Percentiles rank a stretch among this genome's conserved stretches.
Evolutionary conservation across 495 filamentous ascomycete species (phyloP).

Genomic region (Hyaloscypha hepaticicola): DNA sequence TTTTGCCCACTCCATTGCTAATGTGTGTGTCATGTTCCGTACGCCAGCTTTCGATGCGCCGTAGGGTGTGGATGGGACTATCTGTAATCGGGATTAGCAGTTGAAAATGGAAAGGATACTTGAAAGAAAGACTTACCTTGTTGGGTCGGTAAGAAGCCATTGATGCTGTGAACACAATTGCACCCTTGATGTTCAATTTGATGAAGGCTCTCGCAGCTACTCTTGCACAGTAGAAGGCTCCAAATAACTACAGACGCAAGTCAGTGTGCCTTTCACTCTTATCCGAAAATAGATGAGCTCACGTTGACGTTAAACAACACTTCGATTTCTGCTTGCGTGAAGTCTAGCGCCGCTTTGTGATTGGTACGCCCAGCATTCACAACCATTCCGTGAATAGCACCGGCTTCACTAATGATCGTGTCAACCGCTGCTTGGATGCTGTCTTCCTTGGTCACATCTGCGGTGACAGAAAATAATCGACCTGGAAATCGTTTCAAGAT

Average conservation of each 20-base stretch:
- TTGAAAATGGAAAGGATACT: not conserved
- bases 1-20: slow-evolving; percentile 81
- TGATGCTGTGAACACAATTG: slow-evolving; percentile 26
- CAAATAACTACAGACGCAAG: slow-evolving; percentile 6
- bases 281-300: not conserved
- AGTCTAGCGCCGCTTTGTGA: slow-evolving; percentile 22
- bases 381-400: slow-evolving; percentile 18
- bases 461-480: slow-evolving; percentile 2
- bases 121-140: not conserved
- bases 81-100: not conserved
- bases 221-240: slow-evolving; percentile 17
- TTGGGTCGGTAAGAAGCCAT: slow-evolving; percentile 21
- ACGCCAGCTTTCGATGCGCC: slow-evolving; percentile 87
- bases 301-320: slow-evolving; percentile 16
- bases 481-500: slow-evolving; percentile 12
- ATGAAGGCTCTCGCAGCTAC: slow-evolving; percentile 17
- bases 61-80: slow-evolving; percentile 43
- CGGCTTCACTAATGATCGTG: slow-evolving; percentile 14
- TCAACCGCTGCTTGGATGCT: slow-evolving; percentile 16
- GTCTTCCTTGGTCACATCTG: slow-evolving; percentile 19
- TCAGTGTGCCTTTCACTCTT: not conserved
- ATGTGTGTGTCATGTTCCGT: slow-evolving; percentile 76
- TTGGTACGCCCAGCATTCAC: slow-evolving; percentile 20
- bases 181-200: slow-evolving; percentile 20
- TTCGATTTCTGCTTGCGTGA: slow-evolving; percentile 17